Base-by-base conservation (phyloP, 192 early-diverging fungal genomes). In the Chytriomyces sp. region DNA sequence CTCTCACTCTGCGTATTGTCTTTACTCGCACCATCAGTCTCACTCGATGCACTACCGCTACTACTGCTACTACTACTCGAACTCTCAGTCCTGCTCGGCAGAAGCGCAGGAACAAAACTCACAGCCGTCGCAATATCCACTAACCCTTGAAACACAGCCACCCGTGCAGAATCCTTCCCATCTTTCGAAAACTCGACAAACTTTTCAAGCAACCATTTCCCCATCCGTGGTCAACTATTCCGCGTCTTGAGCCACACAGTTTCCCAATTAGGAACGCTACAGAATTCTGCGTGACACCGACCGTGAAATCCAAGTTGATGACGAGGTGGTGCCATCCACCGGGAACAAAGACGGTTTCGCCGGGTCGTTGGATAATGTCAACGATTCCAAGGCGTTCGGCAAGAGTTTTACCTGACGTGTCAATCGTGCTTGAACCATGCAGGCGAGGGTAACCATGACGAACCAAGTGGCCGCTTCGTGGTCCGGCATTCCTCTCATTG, bases 271-370 rank as follows among this genome's bases (percentile, higher is more conserved):
- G 89, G 86, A 7, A 80, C 81, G 0, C 90, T 90, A 90, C 91
- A 72, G 89, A 93, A 75, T 95, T 94, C 71, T 95, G 93, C 10
- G 93, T 95, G 20, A 94, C 86, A 3, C 92, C 93, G 26, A 94
- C 86, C 3, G 91, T 91, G 60, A 91, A 92, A 71, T 93, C 89
- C 24, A 93, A 77, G 80, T 94, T 94, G 81, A 94, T 91, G 5
- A 94, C 93, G 11, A 93, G 88, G 81, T 93, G 93, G 9, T 83
- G 81, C 93, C 93, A 94, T 0, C 92, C 93, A 45, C 91, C 91
- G 16, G 93, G 93, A 0, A 95, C 92, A 83, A 92, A 93, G 50
- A 95, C 89, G 23, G 89, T 93, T 80, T 95, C 92, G 0, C 92
- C 92, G 6, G 93, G 92, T 45, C 82, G 67, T 75, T 95, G 93